Evolutionary conservation across 2,329 filamentous ascomycete genomes (phyloP), one percentile per base, ranked within the genome.

Genomic region (Xylariaceae sp.): DNA sequence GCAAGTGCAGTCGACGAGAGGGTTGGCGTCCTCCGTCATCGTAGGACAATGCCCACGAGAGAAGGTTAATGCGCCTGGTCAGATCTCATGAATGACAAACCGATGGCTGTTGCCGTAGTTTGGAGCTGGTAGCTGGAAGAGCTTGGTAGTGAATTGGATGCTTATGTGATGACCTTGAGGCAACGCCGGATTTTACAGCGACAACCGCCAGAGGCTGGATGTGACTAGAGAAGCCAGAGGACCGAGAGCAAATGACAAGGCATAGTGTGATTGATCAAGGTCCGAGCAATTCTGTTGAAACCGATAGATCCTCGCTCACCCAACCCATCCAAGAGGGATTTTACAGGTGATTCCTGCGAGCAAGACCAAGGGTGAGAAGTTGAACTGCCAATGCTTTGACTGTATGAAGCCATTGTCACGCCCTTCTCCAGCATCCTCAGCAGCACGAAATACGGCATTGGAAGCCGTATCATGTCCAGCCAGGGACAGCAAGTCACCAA

Each of bases 1-100:
- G 37, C 34, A 29, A 52, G 52, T 41, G 50, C 49, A 54, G 52
- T 49, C 49, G 55, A 61, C 56, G 54, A 55, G 48, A 53, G 44
- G 42, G 54, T 65, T 73, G 75, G 76, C 73, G 76, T 64, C 74
- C 66, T 57, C 64, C 55, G 42, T 53, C 54, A 54, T 62, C 62
- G 62, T 65, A 59, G 65, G 68, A 61, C 60, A 50, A 30, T 50
- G 63, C 70, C 64, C 61, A 67, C 64, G 62, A 64, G 57, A 55
- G 55, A 60, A 67, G 64, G 73, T 63, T 79, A 68, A 79, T 79
- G 74, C 74, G 74, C 68, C 73, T 74, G 75, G 69, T 67, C 73
- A 62, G 67, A 69, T 65, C 64, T 68, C 72, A 67, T 64, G 59
- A 51, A 57, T 68, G 69, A 71, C 72, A 66, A 67, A 69, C 63